These are phyloP conservation scores for Phyllosticta citrichinensis DNA, from an alignment of 2,329 filamentous ascomycete species.

Conservation along the genomic window DNA sequence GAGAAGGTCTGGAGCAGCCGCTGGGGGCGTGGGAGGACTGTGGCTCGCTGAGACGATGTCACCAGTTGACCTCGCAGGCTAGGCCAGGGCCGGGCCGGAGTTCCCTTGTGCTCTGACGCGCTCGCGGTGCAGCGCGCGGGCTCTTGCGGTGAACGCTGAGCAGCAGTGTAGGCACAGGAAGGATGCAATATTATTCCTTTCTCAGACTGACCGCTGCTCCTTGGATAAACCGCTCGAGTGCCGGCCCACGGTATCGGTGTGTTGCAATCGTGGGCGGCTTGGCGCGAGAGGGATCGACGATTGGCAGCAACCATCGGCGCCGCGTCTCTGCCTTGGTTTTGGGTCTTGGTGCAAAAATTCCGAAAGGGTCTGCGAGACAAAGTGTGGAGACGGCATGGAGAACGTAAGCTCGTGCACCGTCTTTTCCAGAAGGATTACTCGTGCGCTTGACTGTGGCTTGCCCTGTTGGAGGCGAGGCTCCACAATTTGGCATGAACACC, in stretches of 20 bases:
- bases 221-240: constrained; percentile 2
- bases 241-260: neutral
- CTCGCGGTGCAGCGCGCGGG: neutral
- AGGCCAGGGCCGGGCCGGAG: constrained; percentile 8
- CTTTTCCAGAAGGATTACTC: neutral
- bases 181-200: neutral
- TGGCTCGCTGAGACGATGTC: neutral
- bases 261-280: neutral
- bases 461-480: constrained; percentile 9
- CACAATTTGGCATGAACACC: constrained; percentile 10
- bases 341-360: neutral
- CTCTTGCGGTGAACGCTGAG: constrained; percentile 4
- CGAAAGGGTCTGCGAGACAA: constrained; percentile 8
- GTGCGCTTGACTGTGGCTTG: constrained; percentile 7
- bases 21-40: neutral
- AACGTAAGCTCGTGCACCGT: neutral
- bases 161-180: neutral
- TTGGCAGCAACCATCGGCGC: constrained; percentile 3
- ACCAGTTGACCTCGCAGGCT: neutral
- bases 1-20: constrained; percentile 9
- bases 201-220: constrained; percentile 7
- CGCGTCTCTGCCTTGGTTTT: neutral
- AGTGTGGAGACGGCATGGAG: constrained; percentile 8
- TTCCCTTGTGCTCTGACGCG: constrained; percentile 6
- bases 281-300: constrained; percentile 8